These are phyloP conservation scores for Alternaria postmessia DNA, from an alignment of 2,329 filamentous ascomycete genomes.

Conservation along the genomic window DNA sequence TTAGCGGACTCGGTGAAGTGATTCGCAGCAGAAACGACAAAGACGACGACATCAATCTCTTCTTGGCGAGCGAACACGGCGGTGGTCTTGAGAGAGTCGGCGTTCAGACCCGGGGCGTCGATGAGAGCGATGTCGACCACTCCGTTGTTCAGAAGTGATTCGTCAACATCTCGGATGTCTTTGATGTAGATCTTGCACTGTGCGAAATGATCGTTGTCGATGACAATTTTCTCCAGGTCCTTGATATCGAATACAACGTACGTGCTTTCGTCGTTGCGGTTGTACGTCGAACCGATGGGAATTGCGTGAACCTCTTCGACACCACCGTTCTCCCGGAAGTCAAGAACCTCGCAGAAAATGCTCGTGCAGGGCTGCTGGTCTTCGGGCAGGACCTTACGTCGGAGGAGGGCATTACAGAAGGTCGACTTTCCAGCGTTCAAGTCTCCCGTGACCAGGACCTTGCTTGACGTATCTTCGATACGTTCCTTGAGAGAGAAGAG, in stretches of 20 bases:
- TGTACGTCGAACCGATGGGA: constrained; percentile 79
- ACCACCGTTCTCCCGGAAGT: constrained; percentile 87
- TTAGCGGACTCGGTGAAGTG: constrained; percentile 98
- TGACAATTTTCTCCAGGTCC: constrained; percentile 87
- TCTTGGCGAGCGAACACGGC: constrained; percentile 97
- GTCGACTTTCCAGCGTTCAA: constrained; percentile 98
- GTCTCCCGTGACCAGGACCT: constrained; percentile 94
- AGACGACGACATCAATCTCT: constrained; percentile 98
- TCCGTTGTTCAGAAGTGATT: constrained; percentile 94
- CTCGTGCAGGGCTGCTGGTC: constrained; percentile 98
- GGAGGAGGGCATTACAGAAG: constrained; percentile 95
- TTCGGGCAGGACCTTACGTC: constrained; percentile 91
- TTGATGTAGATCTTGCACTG: constrained; percentile 98
- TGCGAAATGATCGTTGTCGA: constrained; percentile 85
- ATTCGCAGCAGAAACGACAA: constrained; percentile 96
- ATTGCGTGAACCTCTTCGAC: constrained; percentile 96
- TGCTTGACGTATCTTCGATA: constrained; percentile 97
- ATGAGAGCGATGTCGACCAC: constrained; percentile 98
- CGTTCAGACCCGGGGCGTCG: constrained; percentile 93
- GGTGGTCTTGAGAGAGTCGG: constrained; percentile 95
- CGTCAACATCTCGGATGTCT: constrained; percentile 86
- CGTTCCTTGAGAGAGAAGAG: constrained; percentile 85
- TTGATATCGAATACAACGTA: constrained; percentile 84
- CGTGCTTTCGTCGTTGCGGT: constrained; percentile 90
- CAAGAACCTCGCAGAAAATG: constrained; percentile 97